phyloP scores from a whole-genome alignment of 106 monocot genomes.

The Acorus calamus region DNA sequence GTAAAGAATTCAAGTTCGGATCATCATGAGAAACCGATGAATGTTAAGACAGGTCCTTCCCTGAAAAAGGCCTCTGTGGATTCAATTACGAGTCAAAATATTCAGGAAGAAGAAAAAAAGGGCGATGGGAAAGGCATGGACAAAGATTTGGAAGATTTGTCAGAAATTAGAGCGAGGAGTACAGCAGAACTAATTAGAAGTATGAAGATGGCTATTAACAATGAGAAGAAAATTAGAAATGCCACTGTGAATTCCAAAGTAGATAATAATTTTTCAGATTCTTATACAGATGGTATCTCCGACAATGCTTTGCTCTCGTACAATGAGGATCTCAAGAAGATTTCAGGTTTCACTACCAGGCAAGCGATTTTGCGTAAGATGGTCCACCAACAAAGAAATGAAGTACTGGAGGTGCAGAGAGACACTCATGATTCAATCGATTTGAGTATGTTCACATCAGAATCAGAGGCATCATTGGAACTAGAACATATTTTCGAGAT shows the following conservation, averaged over 20 bases:
- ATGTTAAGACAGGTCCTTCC: constrained; percentile 2
- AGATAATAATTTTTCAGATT: not conserved
- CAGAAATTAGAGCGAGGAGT: constrained; percentile 4
- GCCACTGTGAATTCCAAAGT: not conserved
- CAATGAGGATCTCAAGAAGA: constrained; percentile 33
- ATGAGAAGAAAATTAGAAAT: not conserved
- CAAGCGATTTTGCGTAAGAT: constrained; percentile 19
- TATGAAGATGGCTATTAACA: not conserved
- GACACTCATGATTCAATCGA: constrained; percentile 7
- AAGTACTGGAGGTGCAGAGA: constrained; percentile 5
- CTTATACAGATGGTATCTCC: constrained; percentile 5
- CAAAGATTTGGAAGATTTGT: constrained; percentile 6
- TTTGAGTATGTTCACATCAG: constrained; percentile 13
- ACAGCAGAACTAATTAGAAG: not conserved
- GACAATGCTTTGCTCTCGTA: constrained; percentile 18
- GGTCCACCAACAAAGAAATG: constrained; percentile 24
- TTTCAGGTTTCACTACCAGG: constrained; percentile 13
- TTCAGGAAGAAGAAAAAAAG: too few species aligned
- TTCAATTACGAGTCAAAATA: too few species aligned
- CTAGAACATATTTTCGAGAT: constrained; percentile 32
- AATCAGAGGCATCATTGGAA: constrained; percentile 32
- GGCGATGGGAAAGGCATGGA: not conserved
- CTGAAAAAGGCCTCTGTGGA: not conserved
- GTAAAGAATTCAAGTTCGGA: not conserved
- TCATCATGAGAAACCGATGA: constrained; percentile 1